Base-by-base conservation (phyloP, 176 grass and related monocot species). In the Dendrocalamus sinicus region DNA sequence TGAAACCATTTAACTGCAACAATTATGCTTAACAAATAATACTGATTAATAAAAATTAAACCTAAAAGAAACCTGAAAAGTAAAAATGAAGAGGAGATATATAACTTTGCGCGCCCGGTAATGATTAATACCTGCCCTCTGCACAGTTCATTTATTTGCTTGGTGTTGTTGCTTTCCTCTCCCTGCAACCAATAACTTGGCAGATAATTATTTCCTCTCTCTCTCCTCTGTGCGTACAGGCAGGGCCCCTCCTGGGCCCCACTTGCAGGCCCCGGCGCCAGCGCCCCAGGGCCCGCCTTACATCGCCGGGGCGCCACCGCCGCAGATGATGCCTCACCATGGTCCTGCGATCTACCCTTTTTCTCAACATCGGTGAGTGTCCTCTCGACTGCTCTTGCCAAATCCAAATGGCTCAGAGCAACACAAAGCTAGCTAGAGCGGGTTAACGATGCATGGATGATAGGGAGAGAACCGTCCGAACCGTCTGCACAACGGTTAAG, bases 361-460 rank as follows among this genome's bases (percentile, higher is more conserved):
- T 30, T 46, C 91, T 19, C 90, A 84, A 10, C 71, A 81, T 30
- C 88, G 91, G 93, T 95, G 13, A 80, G 86, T 84, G 40, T 28
- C 24, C 45, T 53, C 16, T n/a, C 6, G 45, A 12, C 16, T 73
- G 32, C n/a, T 64, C 73, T 23, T 72, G 16, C 72, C 35, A 44
- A 65, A 65, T 52, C 30, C 73, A 71, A 66, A 82, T n/a, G 53
- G 24, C 61, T 58, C 8, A 30, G 15, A 32, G 7, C 57, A 61
- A 15, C 20, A 5, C 2, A 16, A 17, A 14, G 22, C 12, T 13
- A 16, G 22, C 16, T 41, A 30, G 61, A 3, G 1, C 63, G 16
- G 14, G 63, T 8, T 17, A 17, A 67, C 4, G 30, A 17, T 19
- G 64, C 64, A 37, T 17, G 30, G 13, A 28, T 67, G 64, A 67